Evolutionary conservation across 805 yeast genomes (phyloP).

Genomic region (Danielia reshetovae): DNA sequence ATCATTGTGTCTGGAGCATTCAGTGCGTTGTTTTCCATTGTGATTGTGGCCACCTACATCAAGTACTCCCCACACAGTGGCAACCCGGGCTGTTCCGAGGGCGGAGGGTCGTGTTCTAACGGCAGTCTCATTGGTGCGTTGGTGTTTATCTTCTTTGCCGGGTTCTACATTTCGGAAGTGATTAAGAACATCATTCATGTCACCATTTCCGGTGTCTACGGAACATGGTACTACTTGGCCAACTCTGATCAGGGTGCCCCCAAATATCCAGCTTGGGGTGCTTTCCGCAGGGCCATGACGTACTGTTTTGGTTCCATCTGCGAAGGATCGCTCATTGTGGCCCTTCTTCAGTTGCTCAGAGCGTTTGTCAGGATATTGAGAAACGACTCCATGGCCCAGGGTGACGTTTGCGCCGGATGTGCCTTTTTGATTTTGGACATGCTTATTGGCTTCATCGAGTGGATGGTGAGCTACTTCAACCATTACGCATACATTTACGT

Average conservation of each 20-base stretch:
- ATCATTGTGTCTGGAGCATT: conserved; percentile 57
- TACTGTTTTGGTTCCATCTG: conserved; percentile 89
- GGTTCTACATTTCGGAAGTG: conserved; percentile 80
- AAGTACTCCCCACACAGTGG: conserved; percentile 59
- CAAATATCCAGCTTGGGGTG: conserved; percentile 71
- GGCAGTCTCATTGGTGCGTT: conserved; percentile 64
- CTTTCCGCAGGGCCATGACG: conserved; percentile 75
- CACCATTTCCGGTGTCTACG: conserved; percentile 78
- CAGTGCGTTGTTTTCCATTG: conserved; percentile 60
- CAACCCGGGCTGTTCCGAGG: conserved; percentile 53
- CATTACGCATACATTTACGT: conserved; percentile 85
- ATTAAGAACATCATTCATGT: conserved; percentile 76
- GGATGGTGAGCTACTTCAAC: conserved; percentile 82
- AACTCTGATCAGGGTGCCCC: conserved; percentile 78
- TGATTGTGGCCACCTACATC: conserved; percentile 72
- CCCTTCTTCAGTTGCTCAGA: conserved; percentile 64
- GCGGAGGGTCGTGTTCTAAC: conserved; percentile 50
- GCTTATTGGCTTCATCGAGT: conserved; percentile 61
- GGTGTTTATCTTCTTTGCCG: conserved; percentile 75
- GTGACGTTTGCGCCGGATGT: conserved; percentile 50
- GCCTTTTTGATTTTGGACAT: conserved; percentile 53
- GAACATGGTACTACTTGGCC: conserved; percentile 86
- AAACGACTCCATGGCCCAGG: conserved; percentile 48
- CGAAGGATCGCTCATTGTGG: conserved; percentile 74
- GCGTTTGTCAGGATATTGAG: conserved; percentile 51